Base-by-base conservation (phyloP, 2,329 filamentous ascomycete species). In the Epichloe scottii region DNA sequence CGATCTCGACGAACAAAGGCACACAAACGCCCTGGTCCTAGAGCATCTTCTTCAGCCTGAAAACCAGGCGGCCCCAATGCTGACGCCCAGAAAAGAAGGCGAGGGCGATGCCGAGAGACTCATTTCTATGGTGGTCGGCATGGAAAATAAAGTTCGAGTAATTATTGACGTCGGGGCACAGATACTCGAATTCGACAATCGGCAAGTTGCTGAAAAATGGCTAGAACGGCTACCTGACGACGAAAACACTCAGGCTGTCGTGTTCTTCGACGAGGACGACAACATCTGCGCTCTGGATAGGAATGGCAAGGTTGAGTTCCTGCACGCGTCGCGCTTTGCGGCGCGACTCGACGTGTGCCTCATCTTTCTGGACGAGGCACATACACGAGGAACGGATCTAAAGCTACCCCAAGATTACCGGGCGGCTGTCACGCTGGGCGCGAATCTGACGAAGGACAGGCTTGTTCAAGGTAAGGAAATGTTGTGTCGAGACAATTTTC, bases 141-240 rank as follows among this genome's bases (percentile, higher is more conserved):
- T 77, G 43, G 42, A 67, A 0, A 65, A 67, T 0, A 60, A 65
- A 0, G 68, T 77, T 0, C 71, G 74, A 0, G 82, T 89, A 0
- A 74, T 89, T 1, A 68, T 89, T 0, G 84, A 89, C 55, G 83
- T 85, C 0, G 85, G 85, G 0, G 84, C 85, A 0, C 79, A 84
- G 46, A 76, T 89, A 5, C 62, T 89, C 0, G 84, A 89, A 33
- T 63, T 82, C 0, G 70, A 66, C 15, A 87, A 87, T 54, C 3
- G 65, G 0, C 64, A 74, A 3, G 69, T 87, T 3, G 77, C 79
- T 0, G 55, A 56, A 7, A 51, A 56, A 1, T 87, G 82, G 82
- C 59, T 87, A 3, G 35, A 52, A 1, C 8, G 35, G 5, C 46
- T 53, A 1, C 11, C 45, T 2, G 49, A 47, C 10, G 23, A 49